Evolutionary conservation across 1,284 basidiomycete species (phyloP), one percentile per base, ranked within the genome.

Genomic region (Boletus mariae): DNA sequence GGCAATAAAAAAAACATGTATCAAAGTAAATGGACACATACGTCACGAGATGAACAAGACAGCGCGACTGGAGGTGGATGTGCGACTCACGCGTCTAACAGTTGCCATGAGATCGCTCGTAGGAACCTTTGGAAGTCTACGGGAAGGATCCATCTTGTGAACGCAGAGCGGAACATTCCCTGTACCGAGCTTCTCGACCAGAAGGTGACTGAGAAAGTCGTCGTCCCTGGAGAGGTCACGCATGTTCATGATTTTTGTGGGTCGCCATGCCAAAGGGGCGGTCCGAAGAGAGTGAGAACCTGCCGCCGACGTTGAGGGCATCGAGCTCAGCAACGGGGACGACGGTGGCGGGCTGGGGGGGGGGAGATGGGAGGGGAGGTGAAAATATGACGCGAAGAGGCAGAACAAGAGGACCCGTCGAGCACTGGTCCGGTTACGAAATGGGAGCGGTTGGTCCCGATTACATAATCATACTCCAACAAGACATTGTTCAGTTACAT

Each of bases 171-270:
- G 90, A 5, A 85, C 83, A 26, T 71, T 75, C 29, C 85, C 84
- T 4, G 87, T 88, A 38, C 89, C 88, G 31, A 92, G 79, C 63
- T 91, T 91, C 75, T 92, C 89, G 57, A 92, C 86, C 54, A 92
- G 82, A 45, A 92, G 78, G 72, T 90, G 86, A 65, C 85, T 87
- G 68, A 92, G 82, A 70, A 91, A 92, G 73, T 92, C 89, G 70
- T 92, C 89, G 73, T 92, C 90, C 70, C 82, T 84, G 59, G 88
- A 87, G 55, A 92, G 80, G 80, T 92, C 89, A 69, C 80, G 80
- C 77, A 90, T 86, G 74, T 90, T 87, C 90, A 92, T 92, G 60
- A 86, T 83, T 76, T 87, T 90, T 46, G 87, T 91, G 20, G 82
- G 82, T 43, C 84, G 82, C 87, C 87, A 90, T 75, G 71, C 62